phyloP scores from a whole-genome alignment of 1,139 yeast species.

The Meyerozyma guilliermondii region DNA sequence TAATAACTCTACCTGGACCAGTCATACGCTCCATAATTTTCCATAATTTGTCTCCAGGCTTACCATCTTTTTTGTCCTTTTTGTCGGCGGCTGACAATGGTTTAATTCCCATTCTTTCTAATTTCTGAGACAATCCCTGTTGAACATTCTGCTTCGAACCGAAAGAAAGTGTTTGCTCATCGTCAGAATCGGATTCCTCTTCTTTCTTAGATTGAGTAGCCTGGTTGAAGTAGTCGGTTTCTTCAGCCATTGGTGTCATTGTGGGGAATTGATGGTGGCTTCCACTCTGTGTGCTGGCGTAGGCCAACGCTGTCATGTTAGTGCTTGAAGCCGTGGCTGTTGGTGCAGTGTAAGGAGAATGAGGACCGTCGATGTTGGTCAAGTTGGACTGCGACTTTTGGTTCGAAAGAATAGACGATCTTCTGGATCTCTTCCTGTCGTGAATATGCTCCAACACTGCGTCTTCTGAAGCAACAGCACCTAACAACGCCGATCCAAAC shows the following conservation, averaged over 20 bases:
- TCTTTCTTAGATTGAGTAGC: slow-evolving; percentile 18
- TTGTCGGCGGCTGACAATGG: slow-evolving; percentile 25
- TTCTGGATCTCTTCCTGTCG: slow-evolving; percentile 33
- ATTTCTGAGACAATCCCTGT: slow-evolving; percentile 41
- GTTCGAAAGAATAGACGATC: slow-evolving; percentile 29
- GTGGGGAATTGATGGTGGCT: slow-evolving; percentile 51
- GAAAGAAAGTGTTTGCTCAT: slow-evolving; percentile 49
- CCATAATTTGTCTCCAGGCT: slow-evolving; percentile 67
- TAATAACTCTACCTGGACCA: slow-evolving; percentile 74
- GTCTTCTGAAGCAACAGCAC: slow-evolving; percentile 84
- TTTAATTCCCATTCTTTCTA: slow-evolving; percentile 32
- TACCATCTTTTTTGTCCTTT: slow-evolving; percentile 14
- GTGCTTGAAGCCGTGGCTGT: slow-evolving; percentile 57
- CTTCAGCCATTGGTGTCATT: slow-evolving; percentile 50
- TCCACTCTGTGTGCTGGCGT: slow-evolving; percentile 30
- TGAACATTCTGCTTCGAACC: slow-evolving; percentile 52
- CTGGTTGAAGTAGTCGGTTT: slow-evolving; percentile 43
- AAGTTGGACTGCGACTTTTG: slow-evolving; percentile 31
- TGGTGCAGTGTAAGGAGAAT: slow-evolving; percentile 74
- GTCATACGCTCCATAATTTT: slow-evolving; percentile 79
- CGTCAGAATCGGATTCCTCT: slow-evolving; percentile 37
- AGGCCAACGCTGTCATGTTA: slow-evolving; percentile 51
- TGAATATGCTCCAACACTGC: slow-evolving; percentile 36
- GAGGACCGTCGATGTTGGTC: slow-evolving; percentile 22
- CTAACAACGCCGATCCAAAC: slow-evolving; percentile 89